A percentile compares a stretch with the other conserved stretches of the same genome.
phyloP scores from a whole-genome alignment of 2,329 filamentous ascomycete species.

The Exophiala sideris region DNA sequence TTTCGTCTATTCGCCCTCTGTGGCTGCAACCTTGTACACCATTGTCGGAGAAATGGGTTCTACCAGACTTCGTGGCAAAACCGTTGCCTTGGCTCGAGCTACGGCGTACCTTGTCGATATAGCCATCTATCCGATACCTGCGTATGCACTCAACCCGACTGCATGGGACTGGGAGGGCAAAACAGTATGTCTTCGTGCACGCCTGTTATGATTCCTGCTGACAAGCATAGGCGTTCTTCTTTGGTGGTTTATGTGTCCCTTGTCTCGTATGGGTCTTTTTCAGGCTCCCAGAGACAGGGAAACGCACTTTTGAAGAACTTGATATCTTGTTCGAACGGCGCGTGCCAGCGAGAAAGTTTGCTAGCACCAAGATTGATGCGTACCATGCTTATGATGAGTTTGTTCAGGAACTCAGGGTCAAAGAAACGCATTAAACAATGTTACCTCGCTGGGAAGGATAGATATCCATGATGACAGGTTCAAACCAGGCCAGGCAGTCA shows the following conservation, averaged over 20 bases:
- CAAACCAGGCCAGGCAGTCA: too few relatives aligned
- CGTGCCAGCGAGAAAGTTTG: slow-evolving; percentile 38
- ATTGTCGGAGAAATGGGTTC: slow-evolving; percentile 53
- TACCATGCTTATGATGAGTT: slow-evolving; percentile 1
- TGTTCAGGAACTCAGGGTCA: too few relatives aligned
- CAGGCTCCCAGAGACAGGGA: slow-evolving; percentile 70
- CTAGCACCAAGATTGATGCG: slow-evolving; percentile 31
- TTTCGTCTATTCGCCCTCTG: slow-evolving; percentile 52
- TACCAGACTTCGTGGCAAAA: slow-evolving; percentile 52
- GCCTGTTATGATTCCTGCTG: slow-evolving; percentile 27
- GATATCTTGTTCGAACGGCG: slow-evolving; percentile 43
- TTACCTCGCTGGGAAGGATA: too few relatives aligned
- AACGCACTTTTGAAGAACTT: slow-evolving; percentile 40
- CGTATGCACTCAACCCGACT: slow-evolving; percentile 30
- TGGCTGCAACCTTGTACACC: slow-evolving; percentile 54
- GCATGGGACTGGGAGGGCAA: slow-evolving; percentile 37
- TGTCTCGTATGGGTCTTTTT: slow-evolving; percentile 80
- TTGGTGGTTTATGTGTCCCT: slow-evolving; percentile 73
- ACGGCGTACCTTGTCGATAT: slow-evolving; percentile 34
- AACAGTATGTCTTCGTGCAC: slow-evolving; percentile 34
- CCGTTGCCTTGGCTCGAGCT: slow-evolving; percentile 51
- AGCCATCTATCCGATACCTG: slow-evolving; percentile 24
- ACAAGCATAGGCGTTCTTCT: slow-evolving; percentile 52
- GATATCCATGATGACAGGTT: too few relatives aligned
- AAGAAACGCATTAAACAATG: too few relatives aligned